Evolutionary conservation across 148 eudicot genomes (phyloP).

Genomic region (Chenopodium suecicum): DNA sequence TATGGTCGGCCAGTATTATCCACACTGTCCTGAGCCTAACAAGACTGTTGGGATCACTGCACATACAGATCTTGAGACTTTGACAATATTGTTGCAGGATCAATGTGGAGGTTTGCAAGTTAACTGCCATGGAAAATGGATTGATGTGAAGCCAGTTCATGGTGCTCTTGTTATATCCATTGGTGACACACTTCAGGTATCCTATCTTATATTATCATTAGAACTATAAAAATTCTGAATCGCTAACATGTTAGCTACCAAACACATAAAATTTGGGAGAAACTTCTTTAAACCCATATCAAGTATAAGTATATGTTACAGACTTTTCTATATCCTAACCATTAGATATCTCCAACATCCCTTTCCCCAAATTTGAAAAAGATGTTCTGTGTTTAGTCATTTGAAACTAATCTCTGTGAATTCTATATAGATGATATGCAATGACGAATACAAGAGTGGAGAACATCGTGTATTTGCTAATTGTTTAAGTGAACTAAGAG

Average conservation of each 20-base stretch:
- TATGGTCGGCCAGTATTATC: slow-evolving; percentile 35
- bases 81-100: slow-evolving; percentile 43
- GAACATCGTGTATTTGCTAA: slow-evolving; percentile 68
- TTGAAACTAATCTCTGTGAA: neutral
- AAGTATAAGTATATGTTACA: no score
- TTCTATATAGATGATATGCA: slow-evolving; percentile 51
- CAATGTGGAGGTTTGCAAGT: slow-evolving; percentile 42
- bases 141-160: slow-evolving; percentile 38
- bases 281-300: no score
- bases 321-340: no score
- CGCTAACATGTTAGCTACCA: no score
- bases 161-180: slow-evolving; percentile 41
- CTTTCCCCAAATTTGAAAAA: no score
- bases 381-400: neutral
- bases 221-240: neutral
- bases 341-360: no score
- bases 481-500: slow-evolving; percentile 37
- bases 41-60: slow-evolving; percentile 35
- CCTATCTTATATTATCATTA: neutral
- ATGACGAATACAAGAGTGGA: slow-evolving; percentile 56
- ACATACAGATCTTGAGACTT: slow-evolving; percentile 40
- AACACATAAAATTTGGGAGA: no score
- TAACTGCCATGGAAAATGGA: slow-evolving; percentile 32
- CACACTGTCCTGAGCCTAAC: slow-evolving; percentile 43
- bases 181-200: slow-evolving; percentile 48